Evolutionary conservation across 495 filamentous ascomycete species (phyloP), one percentile per base, ranked within the genome.

Genomic region (Niebla homalea): DNA sequence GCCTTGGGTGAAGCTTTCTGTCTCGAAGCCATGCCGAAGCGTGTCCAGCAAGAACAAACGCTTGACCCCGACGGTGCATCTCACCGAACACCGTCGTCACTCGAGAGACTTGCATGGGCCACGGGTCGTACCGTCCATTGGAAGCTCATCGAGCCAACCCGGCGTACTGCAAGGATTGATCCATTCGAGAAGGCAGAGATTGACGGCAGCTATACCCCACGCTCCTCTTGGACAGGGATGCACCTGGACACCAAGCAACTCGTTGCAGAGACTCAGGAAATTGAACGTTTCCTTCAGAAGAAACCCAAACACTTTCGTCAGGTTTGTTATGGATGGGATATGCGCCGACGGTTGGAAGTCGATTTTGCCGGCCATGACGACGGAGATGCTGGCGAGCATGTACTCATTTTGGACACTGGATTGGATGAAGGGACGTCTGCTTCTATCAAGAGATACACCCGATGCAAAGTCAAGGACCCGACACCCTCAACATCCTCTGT

Each of bases 1-100:
- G 92, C 92, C 8, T 67, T 98, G 14, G 92, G 92, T 1, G 92
- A 98, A 62, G 71, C 94, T 2, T 97, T 83, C 62, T 94, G 87
- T 56, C 70, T 96, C 3, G 80, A 74, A 5, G 79, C 84, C 23
- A 67, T 83, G 8, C 85, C 87, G 1, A 65, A 57, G 15, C 65
- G 73, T 26, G 63, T 65, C 20, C 26, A 55, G 7, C 66, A 67
- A 5, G 62, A 68, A 12, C 54, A 61, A 5, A 19, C 55, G 37
- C 39, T 49, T 29, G 57, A 65, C 5, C 29, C 58, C 19, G 29
- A 55, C 19, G 10, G 25, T 18, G 6, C 11, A 5, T 48, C 45
- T 15, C n/a, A 26, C 4, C 20, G 45, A 19, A 26, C 45, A 35
- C 45, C 32, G 25, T 16, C 20, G 20, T 16, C 23, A 7, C 65